Evolutionary conservation across 225 moss, liverwort and hornwort species (phyloP), one percentile per base, ranked within the genome.

Genomic region (Bryoerythrophyllum caledonicum): DNA sequence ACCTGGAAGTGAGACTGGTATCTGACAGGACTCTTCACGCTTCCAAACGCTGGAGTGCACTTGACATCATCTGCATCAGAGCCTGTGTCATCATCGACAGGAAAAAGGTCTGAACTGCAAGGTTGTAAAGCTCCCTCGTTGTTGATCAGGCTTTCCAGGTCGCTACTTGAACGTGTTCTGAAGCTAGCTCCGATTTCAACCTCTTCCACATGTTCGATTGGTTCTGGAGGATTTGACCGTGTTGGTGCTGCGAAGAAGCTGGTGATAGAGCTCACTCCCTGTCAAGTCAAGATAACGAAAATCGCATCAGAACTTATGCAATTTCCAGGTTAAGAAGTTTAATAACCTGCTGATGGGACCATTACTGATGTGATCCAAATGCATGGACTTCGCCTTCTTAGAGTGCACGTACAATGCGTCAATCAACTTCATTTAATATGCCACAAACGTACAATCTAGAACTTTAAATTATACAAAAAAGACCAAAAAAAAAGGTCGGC

Each of bases 221-320:
- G 26, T 53, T 74, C 77, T 61, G 55, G 24, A 68, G 4, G 35
- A 59, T 55, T 67, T 55, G 74, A 65, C 68, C 49, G 82, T 16
- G 72, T 37, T 8, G 90, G 85, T 69, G 86, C 79, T 78, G 81
- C 64, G 60, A 96, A 91, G 77, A 84, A 96, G 66, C 85, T 90
- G 35, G 93, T 93, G 19, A 96, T 93, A 43, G 90, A 77, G 77
- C 79, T 82, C 46, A 88, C 84, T 73, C 90, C 91, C 95, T 96
- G 89, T 71, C 81, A 79, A 85, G 43, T 54, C 38, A 74, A 70
- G 64, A 74, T n/a, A 55, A 60, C 60, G 57, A 72, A 51, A 53
- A 44, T 51, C 49, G 56, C 7, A 71, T 46, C 26, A 75, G 25
- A 53, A 71, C 25, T 67, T 34, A 74, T 5, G 52, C 20, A 62